Percentiles rank a stretch among this genome's conserved stretches.
These are phyloP conservation scores for Thymus quinquecostatus DNA, from an alignment of 257 asterid genomes.

Conservation along the genomic window DNA sequence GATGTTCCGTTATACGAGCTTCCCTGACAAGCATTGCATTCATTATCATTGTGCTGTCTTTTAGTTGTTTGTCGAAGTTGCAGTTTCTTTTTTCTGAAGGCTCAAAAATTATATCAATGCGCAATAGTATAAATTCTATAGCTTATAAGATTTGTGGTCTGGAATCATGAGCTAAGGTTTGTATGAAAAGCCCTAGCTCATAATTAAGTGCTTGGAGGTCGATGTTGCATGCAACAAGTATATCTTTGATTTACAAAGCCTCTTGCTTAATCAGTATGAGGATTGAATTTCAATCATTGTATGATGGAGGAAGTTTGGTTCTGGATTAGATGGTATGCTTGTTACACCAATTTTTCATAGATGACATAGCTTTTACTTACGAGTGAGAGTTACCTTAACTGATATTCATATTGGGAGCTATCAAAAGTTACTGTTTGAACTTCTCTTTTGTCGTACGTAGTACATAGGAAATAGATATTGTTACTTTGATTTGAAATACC, in stretches of 20 bases:
- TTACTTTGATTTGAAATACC: background rate
- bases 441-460: background rate
- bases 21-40: background rate
- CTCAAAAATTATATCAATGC: background rate
- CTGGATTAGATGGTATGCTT: background rate
- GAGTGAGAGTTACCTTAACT: constrained; percentile 1
- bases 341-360: constrained; percentile 3
- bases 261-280: background rate
- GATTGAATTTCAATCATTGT: background rate
- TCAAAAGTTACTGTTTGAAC: background rate
- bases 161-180: constrained; percentile 15
- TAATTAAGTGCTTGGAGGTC: constrained; percentile 2
- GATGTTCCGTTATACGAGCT: background rate
- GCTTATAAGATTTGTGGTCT: constrained; percentile 17
- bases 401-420: constrained; percentile 15
- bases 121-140: background rate
- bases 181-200: background rate
- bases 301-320: background rate
- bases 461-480: background rate
- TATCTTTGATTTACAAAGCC: background rate
- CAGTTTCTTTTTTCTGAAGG: background rate
- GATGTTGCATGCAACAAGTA: background rate
- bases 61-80: background rate
- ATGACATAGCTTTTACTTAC: background rate
- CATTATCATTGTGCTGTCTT: background rate